Evolutionary conservation across 306 rosid species (phyloP).

Genomic region (Vigna angularis): DNA sequence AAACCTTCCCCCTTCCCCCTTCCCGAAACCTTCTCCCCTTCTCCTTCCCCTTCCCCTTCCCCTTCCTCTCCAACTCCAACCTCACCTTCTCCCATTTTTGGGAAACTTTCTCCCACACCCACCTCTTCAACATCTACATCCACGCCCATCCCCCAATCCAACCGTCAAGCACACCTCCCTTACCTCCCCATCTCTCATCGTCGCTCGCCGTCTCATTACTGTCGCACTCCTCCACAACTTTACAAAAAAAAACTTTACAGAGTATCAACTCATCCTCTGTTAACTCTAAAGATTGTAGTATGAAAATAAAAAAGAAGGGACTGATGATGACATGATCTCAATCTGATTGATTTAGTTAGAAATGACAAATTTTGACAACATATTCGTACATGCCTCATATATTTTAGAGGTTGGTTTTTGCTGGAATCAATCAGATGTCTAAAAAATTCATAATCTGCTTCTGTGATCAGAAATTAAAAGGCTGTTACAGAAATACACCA

Average conservation of each 20-base stretch:
- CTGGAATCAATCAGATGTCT: background rate
- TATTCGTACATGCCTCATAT: background rate
- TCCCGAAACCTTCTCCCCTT: too few relatives aligned
- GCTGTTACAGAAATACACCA: background rate
- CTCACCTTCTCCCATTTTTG: slow-evolving; percentile 68
- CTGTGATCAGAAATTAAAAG: slow-evolving; percentile 10
- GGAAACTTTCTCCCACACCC: slow-evolving; percentile 47
- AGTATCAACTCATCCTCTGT: background rate
- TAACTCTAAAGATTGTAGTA: slow-evolving; percentile 4
- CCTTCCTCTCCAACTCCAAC: too few relatives aligned
- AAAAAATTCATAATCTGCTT: background rate
- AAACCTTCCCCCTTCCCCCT: too few relatives aligned
- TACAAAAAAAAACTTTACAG: too few relatives aligned
- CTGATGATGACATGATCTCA: background rate
- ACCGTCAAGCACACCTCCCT: too few relatives aligned
- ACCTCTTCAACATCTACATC: slow-evolving; percentile 67
- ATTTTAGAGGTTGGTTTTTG: background rate
- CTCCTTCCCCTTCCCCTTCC: too few relatives aligned
- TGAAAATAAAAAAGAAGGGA: background rate
- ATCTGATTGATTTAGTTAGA: slow-evolving; percentile 17
- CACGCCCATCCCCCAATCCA: slow-evolving; percentile 67
- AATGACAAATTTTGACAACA: slow-evolving; percentile 1
- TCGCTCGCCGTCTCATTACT: too few relatives aligned
- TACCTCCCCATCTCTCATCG: background rate
- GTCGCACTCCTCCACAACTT: too few relatives aligned